Conservation (phyloP, 2,329 filamentous ascomycete species). For the Fusarium praegraminearum region DNA sequence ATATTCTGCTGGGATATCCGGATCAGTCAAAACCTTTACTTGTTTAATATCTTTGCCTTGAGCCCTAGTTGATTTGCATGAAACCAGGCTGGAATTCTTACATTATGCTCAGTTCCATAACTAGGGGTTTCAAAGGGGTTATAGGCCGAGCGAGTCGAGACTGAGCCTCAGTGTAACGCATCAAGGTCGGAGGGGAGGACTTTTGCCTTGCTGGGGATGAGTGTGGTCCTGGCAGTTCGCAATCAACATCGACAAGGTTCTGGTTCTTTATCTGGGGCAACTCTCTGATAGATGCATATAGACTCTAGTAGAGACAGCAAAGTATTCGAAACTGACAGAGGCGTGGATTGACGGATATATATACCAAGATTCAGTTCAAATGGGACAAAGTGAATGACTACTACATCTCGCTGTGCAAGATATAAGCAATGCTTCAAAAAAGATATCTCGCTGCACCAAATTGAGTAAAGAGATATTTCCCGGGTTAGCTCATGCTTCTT, state of each 20-base stretch:
- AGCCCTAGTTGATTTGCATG: conserved; percentile 47
- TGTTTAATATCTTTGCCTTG: conserved; percentile 43
- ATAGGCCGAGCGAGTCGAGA: conserved; percentile 46
- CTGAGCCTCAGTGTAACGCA: conserved; percentile 15
- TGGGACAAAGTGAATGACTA: too few species aligned
- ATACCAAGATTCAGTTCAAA: too few species aligned
- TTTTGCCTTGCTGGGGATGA: too few species aligned
- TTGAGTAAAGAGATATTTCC: too few species aligned
- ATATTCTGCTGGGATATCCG: too few species aligned
- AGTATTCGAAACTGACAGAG: neutral
- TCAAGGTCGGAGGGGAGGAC: too few species aligned
- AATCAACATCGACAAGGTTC: neutral
- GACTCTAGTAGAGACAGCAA: accelerated
- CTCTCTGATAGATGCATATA: neutral
- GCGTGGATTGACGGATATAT: neutral
- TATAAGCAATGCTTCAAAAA: too few species aligned
- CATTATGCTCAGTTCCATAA: conserved; percentile 48
- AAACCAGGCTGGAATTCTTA: conserved; percentile 53
- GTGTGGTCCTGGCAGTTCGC: neutral
- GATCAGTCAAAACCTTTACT: neutral
- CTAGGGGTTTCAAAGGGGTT: conserved; percentile 45
- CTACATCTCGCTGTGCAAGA: accelerated
- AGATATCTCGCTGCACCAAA: too few species aligned
- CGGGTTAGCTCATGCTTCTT: too few species aligned
- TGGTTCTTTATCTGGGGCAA: neutral